phyloP scores from a whole-genome alignment of 441 rosid species.

The Aquilaria agallochum region DNA sequence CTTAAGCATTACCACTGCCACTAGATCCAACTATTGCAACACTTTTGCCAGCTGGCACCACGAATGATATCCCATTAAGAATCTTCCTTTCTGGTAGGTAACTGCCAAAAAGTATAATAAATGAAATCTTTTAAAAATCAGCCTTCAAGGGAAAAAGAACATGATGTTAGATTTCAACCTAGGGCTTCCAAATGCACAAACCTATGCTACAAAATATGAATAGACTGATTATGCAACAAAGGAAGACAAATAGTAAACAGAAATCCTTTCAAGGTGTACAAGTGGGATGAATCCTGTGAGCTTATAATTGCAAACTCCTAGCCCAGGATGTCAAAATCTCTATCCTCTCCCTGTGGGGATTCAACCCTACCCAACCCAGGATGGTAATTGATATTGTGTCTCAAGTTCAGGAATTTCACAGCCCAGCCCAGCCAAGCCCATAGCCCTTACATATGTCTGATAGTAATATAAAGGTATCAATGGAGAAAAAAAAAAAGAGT shows the following conservation, averaged over 20 bases:
- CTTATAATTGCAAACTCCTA: too few relatives aligned
- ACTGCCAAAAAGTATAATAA: conserved; percentile 31
- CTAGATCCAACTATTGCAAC: conserved; percentile 96
- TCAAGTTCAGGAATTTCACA: background rate
- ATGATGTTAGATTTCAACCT: too few relatives aligned
- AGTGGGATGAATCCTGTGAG: too few relatives aligned
- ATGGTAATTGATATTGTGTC: too few relatives aligned
- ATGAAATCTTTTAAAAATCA: conserved; percentile 17
- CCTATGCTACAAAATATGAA: too few relatives aligned
- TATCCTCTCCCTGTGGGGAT: too few relatives aligned
- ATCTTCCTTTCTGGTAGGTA: conserved; percentile 77
- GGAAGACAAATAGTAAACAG: too few relatives aligned
- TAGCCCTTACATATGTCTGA: background rate
- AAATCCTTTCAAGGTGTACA: too few relatives aligned
- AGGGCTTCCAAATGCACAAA: too few relatives aligned
- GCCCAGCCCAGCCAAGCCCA: background rate
- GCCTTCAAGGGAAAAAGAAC: conserved; percentile 1
- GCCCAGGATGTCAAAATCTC: too few relatives aligned
- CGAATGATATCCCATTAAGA: conserved; percentile 85
- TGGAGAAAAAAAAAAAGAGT: conserved; percentile 6
- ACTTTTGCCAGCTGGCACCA: conserved; percentile 88
- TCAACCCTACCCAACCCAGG: too few relatives aligned
- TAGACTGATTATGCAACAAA: too few relatives aligned
- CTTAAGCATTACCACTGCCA: conserved; percentile 75
- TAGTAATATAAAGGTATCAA: conserved; percentile 2